These are phyloP conservation scores for Neonectria magnoliae DNA, from an alignment of 2,329 filamentous ascomycete species.

Conservation along the genomic window DNA sequence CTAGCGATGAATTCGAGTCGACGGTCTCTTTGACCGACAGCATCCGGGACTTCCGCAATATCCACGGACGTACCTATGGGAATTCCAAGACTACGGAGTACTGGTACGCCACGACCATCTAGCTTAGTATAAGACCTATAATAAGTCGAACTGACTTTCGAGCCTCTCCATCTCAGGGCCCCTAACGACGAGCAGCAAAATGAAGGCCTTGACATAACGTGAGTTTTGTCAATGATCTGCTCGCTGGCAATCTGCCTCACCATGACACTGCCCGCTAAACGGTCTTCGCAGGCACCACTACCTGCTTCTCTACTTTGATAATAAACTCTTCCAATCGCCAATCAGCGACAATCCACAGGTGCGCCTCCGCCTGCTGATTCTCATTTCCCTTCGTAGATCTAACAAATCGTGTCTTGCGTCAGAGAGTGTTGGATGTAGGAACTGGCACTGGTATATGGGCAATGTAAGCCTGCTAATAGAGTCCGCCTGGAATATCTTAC, in stretches of 20 bases:
- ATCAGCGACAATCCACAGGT: constrained; percentile 22
- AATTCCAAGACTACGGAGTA: constrained; percentile 35
- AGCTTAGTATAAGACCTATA: background rate
- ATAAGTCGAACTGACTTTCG: constrained; percentile 15
- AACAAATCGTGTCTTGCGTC: background rate
- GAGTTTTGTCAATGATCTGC: constrained; percentile 7
- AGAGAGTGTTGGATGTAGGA: constrained; percentile 24
- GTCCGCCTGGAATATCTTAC: background rate
- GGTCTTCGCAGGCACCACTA: constrained; percentile 26
- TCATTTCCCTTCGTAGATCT: background rate
- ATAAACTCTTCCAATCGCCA: constrained; percentile 29
- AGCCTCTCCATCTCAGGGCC: constrained; percentile 6
- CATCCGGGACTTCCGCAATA: constrained; percentile 31
- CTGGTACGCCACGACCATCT: constrained; percentile 19
- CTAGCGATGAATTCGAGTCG: constrained; percentile 25
- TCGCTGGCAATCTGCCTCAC: background rate
- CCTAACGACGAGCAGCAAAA: constrained; percentile 29
- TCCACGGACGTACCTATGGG: constrained; percentile 32
- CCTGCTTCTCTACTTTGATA: constrained; percentile 30
- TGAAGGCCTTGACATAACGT: constrained; percentile 33
- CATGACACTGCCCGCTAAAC: constrained; percentile 4
- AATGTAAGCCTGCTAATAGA: constrained; percentile 12
- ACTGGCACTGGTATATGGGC: constrained; percentile 25
- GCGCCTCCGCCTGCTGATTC: background rate
- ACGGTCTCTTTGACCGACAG: constrained; percentile 32